Conservation (phyloP, 176 grass and related monocot genomes). For the Microstegium vimineum region DNA sequence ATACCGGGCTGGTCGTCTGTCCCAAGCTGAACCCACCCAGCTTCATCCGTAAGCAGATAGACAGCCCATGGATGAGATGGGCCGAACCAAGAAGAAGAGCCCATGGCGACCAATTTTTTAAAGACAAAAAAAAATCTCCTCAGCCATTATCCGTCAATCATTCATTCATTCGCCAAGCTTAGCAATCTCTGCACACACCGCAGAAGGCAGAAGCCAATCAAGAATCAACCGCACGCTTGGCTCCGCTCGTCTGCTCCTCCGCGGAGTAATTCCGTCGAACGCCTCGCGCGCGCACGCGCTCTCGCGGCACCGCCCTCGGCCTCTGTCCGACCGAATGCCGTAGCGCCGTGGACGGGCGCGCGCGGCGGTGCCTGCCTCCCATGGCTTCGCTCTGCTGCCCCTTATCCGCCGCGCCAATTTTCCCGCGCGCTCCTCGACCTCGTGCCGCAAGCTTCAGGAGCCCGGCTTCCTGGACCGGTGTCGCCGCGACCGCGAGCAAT, state of each 20-base stretch:
- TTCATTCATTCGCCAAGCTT: neutral
- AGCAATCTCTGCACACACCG: neutral
- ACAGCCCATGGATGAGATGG: neutral
- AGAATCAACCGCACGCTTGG: neutral
- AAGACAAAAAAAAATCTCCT: neutral
- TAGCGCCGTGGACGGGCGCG: neutral
- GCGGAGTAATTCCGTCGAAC: constrained; percentile 31
- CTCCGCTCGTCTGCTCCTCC: neutral
- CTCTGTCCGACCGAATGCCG: constrained; percentile 25
- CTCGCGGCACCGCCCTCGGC: neutral
- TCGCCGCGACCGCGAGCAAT: neutral
- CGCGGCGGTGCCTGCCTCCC: neutral
- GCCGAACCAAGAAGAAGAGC: neutral
- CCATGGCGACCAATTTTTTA: neutral
- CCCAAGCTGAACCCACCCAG: too few relatives aligned
- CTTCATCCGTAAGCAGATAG: too few relatives aligned
- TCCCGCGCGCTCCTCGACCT: neutral
- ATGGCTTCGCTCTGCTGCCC: constrained; percentile 30
- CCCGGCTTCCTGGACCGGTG: constrained; percentile 1
- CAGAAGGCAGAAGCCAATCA: neutral
- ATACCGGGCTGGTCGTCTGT: neutral
- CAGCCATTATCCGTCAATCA: neutral
- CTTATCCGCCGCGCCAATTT: constrained; percentile 23
- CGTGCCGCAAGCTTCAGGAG: neutral
- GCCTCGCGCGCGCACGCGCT: neutral